A percentile compares a stretch with the other conserved stretches of the same genome.
These are phyloP conservation scores for Solanum megistacrolobum DNA, from an alignment of 257 asterid species.

Conservation along the genomic window DNA sequence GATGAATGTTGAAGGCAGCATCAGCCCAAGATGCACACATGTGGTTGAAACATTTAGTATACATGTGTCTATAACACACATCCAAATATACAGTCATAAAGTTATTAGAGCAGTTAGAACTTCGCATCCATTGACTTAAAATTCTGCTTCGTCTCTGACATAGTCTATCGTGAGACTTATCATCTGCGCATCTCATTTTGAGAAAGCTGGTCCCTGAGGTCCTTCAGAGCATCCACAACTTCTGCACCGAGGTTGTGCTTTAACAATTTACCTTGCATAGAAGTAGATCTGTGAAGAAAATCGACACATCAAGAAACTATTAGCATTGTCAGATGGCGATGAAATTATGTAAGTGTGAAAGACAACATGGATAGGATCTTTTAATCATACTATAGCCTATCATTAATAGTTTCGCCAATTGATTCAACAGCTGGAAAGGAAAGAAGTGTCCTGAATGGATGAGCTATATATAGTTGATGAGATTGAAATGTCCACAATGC, in stretches of 20 bases:
- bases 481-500: background rate
- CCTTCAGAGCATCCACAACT: slow-evolving; percentile 85
- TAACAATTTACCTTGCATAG: slow-evolving; percentile 88
- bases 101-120: background rate
- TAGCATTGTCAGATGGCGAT: background rate
- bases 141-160: background rate
- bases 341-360: background rate
- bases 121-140: background rate
- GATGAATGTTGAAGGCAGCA: background rate
- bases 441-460: background rate
- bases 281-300: slow-evolving; percentile 50
- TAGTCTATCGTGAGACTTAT: background rate
- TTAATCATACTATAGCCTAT: background rate
- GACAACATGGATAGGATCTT: background rate
- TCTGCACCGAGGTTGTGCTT: slow-evolving; percentile 88
- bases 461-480: background rate
- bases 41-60: background rate
- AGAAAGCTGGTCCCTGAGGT: slow-evolving; percentile 72
- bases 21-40: background rate
- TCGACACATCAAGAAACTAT: background rate
- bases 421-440: background rate
- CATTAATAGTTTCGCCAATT: background rate
- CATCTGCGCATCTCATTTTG: slow-evolving; percentile 20
- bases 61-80: background rate
- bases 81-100: background rate